Conservation (phyloP, 2,329 filamentous ascomycete genomes). For the Gnomoniopsis sp. region DNA sequence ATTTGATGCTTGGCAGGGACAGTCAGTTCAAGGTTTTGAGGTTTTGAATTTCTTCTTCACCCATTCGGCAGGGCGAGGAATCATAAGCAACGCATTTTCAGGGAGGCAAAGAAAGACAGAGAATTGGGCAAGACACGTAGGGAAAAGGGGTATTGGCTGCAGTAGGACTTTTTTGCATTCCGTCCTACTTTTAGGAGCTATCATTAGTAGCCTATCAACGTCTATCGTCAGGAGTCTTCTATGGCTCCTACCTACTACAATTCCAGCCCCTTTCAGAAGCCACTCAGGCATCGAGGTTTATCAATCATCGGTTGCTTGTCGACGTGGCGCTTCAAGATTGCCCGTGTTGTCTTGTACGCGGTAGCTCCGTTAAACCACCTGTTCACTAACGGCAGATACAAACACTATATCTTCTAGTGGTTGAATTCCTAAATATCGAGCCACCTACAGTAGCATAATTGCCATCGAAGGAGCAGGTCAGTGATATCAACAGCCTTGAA, state of each 20-base stretch:
- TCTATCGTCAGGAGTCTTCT: neutral
- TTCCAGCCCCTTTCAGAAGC: slow-evolving; percentile 1
- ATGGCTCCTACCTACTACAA: neutral
- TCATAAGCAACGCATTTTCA: slow-evolving; percentile 1
- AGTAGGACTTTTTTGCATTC: neutral
- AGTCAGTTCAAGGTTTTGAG: neutral
- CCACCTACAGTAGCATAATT: neutral
- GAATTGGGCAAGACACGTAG: neutral
- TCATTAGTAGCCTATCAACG: slow-evolving; percentile 6
- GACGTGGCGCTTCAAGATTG: neutral
- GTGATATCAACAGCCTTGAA: no score
- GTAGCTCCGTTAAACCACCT: neutral
- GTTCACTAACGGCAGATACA: neutral
- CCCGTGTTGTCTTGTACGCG: neutral
- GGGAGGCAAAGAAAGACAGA: neutral
- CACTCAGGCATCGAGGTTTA: neutral
- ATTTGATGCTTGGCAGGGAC: neutral
- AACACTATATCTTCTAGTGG: neutral
- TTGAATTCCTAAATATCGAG: neutral
- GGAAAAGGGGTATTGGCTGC: neutral
- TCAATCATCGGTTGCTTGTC: neutral
- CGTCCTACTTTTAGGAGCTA: slow-evolving; percentile 2
- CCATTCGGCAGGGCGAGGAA: neutral
- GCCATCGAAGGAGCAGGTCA: no score
- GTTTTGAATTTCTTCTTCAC: neutral